These are phyloP conservation scores for Pholiota molesta DNA, from an alignment of 768 basidiomycete species.

Conservation along the genomic window DNA sequence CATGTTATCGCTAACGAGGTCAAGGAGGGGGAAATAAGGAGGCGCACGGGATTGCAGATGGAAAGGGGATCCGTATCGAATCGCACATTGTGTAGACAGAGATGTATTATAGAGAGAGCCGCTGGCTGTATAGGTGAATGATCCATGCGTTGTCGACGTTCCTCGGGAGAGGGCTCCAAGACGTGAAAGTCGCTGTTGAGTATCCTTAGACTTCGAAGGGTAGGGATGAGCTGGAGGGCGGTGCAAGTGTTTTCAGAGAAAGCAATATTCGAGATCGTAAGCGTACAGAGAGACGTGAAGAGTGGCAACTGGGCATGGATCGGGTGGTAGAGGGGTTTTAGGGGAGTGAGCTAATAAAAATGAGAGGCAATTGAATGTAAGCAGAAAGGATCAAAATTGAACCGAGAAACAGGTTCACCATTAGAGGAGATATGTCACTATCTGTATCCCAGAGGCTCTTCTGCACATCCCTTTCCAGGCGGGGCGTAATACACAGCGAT, in stretches of 20 bases:
- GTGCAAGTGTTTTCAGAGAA: background rate
- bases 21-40: background rate
- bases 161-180: background rate
- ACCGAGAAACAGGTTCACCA: background rate
- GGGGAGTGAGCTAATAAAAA: background rate
- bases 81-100: background rate
- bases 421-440: background rate
- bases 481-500: background rate
- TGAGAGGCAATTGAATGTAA: too few relatives aligned
- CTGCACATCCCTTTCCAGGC: background rate
- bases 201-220: background rate
- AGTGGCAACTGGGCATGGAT: background rate
- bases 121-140: background rate
- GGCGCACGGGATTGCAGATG: background rate
- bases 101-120: background rate
- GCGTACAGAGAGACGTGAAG: background rate
- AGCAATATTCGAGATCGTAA: background rate
- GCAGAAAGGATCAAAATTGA: too few relatives aligned
- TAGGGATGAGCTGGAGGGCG: background rate
- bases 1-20: background rate
- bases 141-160: background rate
- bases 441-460: background rate
- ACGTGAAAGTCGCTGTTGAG: background rate
- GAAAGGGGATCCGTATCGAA: too few relatives aligned
- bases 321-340: background rate